Evolutionary conservation across 2,329 filamentous ascomycete species (phyloP).

Genomic region (Sporothrix pseudoabietina): DNA sequence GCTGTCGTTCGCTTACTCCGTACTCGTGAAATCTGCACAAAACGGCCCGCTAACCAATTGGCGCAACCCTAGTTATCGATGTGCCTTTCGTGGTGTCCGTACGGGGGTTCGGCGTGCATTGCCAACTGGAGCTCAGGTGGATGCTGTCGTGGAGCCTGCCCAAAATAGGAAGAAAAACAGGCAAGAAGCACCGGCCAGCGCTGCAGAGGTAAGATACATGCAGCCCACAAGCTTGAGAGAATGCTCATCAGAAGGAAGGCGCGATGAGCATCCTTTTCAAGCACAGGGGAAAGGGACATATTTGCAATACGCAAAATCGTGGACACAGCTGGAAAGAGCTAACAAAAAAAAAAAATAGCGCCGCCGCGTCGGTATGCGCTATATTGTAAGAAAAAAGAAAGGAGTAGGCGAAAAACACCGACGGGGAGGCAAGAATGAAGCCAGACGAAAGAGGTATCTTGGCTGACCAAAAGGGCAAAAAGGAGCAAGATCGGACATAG

Average conservation of each 20-base stretch:
- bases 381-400: constrained; percentile 2
- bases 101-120: constrained; percentile 7
- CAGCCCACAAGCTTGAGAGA: neutral
- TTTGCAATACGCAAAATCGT: neutral
- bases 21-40: constrained; percentile 23
- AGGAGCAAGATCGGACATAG: constrained; percentile 10
- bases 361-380: constrained; percentile 18
- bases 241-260: neutral
- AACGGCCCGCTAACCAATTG: constrained; percentile 24
- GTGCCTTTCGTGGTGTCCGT: constrained; percentile 26
- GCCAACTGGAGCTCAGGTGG: constrained; percentile 17
- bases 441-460: constrained; percentile 12
- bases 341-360: neutral
- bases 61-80: constrained; percentile 26
- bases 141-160: constrained; percentile 1
- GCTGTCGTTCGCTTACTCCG: constrained; percentile 15
- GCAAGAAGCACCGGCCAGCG: neutral
- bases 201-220: neutral
- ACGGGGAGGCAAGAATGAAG: constrained; percentile 24
- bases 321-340: neutral
- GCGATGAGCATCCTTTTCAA: neutral
- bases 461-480: constrained; percentile 27
- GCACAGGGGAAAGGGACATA: neutral
- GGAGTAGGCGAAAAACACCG: constrained; percentile 15
- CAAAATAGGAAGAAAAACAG: neutral